Percentiles rank a stretch among this genome's conserved stretches.
These are phyloP conservation scores for Fusarium palustre DNA, from an alignment of 2,329 filamentous ascomycete species.

Conservation along the genomic window DNA sequence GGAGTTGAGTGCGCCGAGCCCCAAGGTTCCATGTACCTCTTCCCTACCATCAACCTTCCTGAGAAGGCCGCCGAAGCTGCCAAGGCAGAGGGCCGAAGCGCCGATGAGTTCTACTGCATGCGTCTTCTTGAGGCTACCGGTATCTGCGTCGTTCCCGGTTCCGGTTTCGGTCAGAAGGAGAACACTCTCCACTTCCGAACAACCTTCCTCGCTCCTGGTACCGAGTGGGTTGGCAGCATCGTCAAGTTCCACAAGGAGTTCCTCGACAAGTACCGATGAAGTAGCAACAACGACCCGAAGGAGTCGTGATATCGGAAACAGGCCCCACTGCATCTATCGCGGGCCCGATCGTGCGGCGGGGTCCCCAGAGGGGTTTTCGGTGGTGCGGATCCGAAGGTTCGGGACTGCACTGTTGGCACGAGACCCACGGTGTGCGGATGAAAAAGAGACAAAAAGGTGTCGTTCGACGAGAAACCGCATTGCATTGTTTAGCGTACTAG, in stretches of 20 bases:
- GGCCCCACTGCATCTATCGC: slow-evolving; percentile 1
- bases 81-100: slow-evolving; percentile 74
- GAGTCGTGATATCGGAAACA: not conserved
- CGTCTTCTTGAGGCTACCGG: slow-evolving; percentile 91
- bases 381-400: slow-evolving; percentile 18
- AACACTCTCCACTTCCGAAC: slow-evolving; percentile 94
- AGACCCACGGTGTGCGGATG: slow-evolving; percentile 18
- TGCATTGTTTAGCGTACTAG: slow-evolving; percentile 34
- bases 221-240: slow-evolving; percentile 90
- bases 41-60: slow-evolving; percentile 89
- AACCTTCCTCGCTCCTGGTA: slow-evolving; percentile 95
- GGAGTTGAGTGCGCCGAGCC: slow-evolving; percentile 91
- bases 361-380: slow-evolving; percentile 17
- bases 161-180: slow-evolving; percentile 93
- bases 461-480: slow-evolving; percentile 13
- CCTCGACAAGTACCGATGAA: slow-evolving; percentile 79
- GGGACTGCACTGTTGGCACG: slow-evolving; percentile 4
- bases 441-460: slow-evolving; percentile 3
- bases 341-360: slow-evolving; percentile 16
- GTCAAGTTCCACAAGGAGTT: slow-evolving; percentile 92
- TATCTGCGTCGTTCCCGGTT: slow-evolving; percentile 92
- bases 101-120: slow-evolving; percentile 96
- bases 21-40: slow-evolving; percentile 98
- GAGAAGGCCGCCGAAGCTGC: slow-evolving; percentile 82
- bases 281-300: not conserved